Evolutionary conservation across 371 early-diverging fungal species (phyloP).

Genomic region (Mucor saturninus): DNA sequence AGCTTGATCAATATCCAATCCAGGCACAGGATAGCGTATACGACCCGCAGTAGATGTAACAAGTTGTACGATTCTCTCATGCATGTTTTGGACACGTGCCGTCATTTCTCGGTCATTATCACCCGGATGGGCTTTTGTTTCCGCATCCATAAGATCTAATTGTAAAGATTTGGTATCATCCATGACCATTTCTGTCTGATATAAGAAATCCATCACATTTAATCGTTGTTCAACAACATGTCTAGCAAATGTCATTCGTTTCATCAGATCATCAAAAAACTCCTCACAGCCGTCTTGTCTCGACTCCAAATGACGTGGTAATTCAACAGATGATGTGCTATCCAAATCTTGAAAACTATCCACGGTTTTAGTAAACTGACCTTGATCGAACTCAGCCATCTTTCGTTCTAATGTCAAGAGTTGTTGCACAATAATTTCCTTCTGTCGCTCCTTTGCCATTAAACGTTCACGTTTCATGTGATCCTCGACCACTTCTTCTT

Average conservation of each 20-base stretch:
- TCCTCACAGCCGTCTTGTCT: slow-evolving; percentile 47
- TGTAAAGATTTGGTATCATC: slow-evolving; percentile 18
- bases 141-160: slow-evolving; percentile 30
- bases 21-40: slow-evolving; percentile 41
- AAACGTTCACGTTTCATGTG: slow-evolving; percentile 18
- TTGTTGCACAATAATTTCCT: slow-evolving; percentile 36
- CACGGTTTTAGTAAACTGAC: slow-evolving; percentile 44
- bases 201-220: slow-evolving; percentile 48
- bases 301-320: slow-evolving; percentile 46
- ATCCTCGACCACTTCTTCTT: slow-evolving; percentile 23
- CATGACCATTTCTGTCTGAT: slow-evolving; percentile 32
- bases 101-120: slow-evolving; percentile 47
- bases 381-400: slow-evolving; percentile 46
- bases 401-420: slow-evolving; percentile 38
- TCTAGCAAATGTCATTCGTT: slow-evolving; percentile 43
- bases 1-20: slow-evolving; percentile 29
- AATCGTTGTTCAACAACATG: slow-evolving; percentile 54
- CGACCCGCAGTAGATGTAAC: slow-evolving; percentile 38
- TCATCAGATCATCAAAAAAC: slow-evolving; percentile 38
- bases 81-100: slow-evolving; percentile 41
- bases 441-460: slow-evolving; percentile 31
- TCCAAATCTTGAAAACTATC: slow-evolving; percentile 53
- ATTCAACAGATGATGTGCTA: slow-evolving; percentile 32
- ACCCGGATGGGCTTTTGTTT: slow-evolving; percentile 27
- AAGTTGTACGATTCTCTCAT: slow-evolving; percentile 43